Evolutionary conservation across 306 rosid species (phyloP), one percentile per base, ranked within the genome.

Genomic region (Clitoria ternatea): DNA sequence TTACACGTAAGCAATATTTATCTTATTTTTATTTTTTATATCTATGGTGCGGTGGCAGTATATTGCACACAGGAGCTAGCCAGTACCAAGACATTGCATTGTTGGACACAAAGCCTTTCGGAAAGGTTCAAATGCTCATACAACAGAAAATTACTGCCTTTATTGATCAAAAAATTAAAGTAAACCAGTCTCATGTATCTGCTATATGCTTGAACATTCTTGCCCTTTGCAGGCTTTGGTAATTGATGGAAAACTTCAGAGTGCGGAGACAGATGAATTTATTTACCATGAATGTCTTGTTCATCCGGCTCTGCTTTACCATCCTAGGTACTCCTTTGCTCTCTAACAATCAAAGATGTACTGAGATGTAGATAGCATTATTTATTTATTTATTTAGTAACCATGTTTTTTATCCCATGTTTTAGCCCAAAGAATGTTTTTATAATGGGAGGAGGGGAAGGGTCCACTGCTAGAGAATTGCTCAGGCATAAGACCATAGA

Each of bases 401-500:
- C 18, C 6, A 7, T 55, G 6, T 22, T 32, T 39, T 18, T 37
- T 7, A 4, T 78, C 53, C 4, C 35, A 39, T 22, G 40, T 44
- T 54, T 37, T 55, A 93, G 98, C 70, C 96, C 98, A 61, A 87
- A 75, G 75, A 82, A 72, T 66, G 88, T 84, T 56, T 93, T 93
- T 44, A 90, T 93, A 66, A 93, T 93, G 98, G 98, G 98, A 83
- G 98, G 98, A 84, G 98, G 98, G 77, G 98, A 93, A 87, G 98
- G 98, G 12, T 93, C 98, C 27, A 93, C 98, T 80, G 98, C 98
- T 24, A 90, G 98, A 72, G 98, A 93, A 79, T 49, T 93, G 29
- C 94, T 93, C 10, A 88, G 94, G 77, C 96, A 93, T 60, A 88
- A 72, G 80, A 89, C 91, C 71, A 79, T 87, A 37, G 92, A 88